Evolutionary conservation across 225 moss, liverwort and hornwort species (phyloP), one percentile per base, ranked within the genome.

Genomic region (Asterella californica): DNA sequence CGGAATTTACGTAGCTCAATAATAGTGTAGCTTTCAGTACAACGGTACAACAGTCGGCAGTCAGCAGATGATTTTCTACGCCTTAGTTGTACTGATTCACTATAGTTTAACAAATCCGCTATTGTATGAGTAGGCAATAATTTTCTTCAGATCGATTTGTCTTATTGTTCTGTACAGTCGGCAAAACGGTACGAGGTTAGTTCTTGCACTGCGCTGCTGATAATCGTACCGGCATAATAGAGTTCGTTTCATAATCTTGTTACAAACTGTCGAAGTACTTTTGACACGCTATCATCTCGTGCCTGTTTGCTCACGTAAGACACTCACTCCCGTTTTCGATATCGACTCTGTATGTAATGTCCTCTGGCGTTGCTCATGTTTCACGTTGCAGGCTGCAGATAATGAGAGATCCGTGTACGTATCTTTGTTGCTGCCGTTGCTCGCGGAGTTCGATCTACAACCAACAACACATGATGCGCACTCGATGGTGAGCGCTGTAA

Each of bases 401-500:
- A 93, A 93, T 78, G 99, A 95, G 84, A 90, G 88, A 85, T 88
- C 93, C 84, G 93, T 92, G 57, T 99, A 95, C 76, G 91, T 99
- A 78, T 90, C 95, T 48, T 89, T 85, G 60, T 85, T 99, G 72
- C 84, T 99, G 83, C 99, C 99, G 65, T 88, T 99, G 73, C 84
- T 99, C 83, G 90, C 93, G 42, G 99, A 99, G 76, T 95, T 92
- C 84, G 93, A 99, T 73, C 88, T 99, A 81, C 92, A 95, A 90
- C 99, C 99, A 82, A 92, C 93, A 10, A 89, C 91, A 53, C 83
- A 91, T 46, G 99, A 99, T 88, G 99, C 99, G 10, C 99, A 99
- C 82, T 93, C 95, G 25, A 99, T 99, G 90, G 99, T 99, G 72
- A 93, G 99, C 90, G 95, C 95, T 63, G 85, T 99, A 83, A 99